Evolutionary conservation across 768 basidiomycete genomes (phyloP).

Genomic region (Trametes cingulata): DNA sequence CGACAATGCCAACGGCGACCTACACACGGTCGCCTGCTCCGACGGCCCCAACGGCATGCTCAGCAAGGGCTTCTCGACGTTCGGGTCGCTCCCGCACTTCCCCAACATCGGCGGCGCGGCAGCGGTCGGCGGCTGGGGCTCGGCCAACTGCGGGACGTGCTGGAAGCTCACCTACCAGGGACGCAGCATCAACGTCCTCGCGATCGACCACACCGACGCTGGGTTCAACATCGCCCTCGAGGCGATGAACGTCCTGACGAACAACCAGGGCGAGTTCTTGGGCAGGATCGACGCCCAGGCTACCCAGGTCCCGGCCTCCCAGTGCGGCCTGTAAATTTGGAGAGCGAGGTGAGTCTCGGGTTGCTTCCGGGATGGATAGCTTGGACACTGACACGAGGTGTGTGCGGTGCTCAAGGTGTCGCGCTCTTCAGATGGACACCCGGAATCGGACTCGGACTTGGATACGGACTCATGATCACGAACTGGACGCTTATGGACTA

Average conservation of each 20-base stretch:
- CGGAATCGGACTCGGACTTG: background rate
- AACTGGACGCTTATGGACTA: constrained; percentile 5
- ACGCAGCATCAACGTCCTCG: constrained; percentile 32
- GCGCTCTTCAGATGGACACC: background rate
- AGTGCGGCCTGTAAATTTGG: constrained; percentile 50
- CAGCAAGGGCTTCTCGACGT: constrained; percentile 36
- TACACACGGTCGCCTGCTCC: constrained; percentile 40
- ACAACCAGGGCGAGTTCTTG: constrained; percentile 44
- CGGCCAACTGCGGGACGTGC: constrained; percentile 36
- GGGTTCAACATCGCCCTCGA: constrained; percentile 39
- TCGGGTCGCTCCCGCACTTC: constrained; percentile 40
- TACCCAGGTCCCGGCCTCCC: constrained; percentile 43
- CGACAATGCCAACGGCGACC: constrained; percentile 32
- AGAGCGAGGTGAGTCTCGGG: background rate
- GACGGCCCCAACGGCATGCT: constrained; percentile 39
- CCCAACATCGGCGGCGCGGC: constrained; percentile 39
- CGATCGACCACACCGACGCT: constrained; percentile 32
- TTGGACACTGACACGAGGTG: background rate
- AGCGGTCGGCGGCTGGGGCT: constrained; percentile 34
- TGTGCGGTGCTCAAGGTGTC: background rate
- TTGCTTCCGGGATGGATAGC: background rate
- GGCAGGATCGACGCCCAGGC: constrained; percentile 51
- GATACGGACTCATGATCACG: background rate
- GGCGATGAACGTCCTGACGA: constrained; percentile 39
- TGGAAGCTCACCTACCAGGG: constrained; percentile 34